Base-by-base conservation (phyloP, 2,329 filamentous ascomycete genomes). In the Aurifilum marmelostoma region DNA sequence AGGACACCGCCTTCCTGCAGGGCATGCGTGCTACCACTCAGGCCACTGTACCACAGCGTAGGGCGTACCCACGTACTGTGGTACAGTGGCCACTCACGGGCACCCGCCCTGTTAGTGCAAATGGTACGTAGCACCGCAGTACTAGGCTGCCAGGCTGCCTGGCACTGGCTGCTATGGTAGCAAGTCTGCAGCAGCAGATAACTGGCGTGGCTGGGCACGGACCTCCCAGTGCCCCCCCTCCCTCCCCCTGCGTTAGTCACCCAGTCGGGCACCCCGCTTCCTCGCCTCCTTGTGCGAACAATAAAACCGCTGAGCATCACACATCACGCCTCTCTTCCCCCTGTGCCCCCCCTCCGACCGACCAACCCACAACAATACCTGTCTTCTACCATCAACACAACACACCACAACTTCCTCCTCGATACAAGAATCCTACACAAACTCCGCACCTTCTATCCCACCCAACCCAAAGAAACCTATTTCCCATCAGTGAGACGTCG, bases 401-500 rank as follows among this genome's bases (percentile, higher is more conserved):
- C 62, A 58, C 66, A 68, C 65, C 70, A 39, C 58, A 67, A 37
- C 71, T 71, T 52, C 67, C 69, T 72, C 60, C 27, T 8, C 61
- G 47, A 50, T 50, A 37, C 63, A 67, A 72, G 66, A 52, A 41
- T 65, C 66, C 61, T 68, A 61, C 41, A 47, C 66, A 65, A 52
- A 61, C 63, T 32, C 65, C 64, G 64, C 52, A 63, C 18, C 56
- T n/a, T 58, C 61, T 58, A 67, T 54, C 63, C 60, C 60, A 52
- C 34, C 47, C 56, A 47, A 67, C 54, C 63, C 60, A 58, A 59
- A 66, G 60, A 70, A 71, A 62, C 68, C 66, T 63, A 65, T 67
- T 73, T 71, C 71, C 73, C 67, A 72, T 71, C 71, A 71, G 67
- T 71, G 83, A 86, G 84, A 79, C 80, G 79, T 80, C 79, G 76